Evolutionary conservation across 257 asterid species (phyloP).

Genomic region (Misopates orontium): DNA sequence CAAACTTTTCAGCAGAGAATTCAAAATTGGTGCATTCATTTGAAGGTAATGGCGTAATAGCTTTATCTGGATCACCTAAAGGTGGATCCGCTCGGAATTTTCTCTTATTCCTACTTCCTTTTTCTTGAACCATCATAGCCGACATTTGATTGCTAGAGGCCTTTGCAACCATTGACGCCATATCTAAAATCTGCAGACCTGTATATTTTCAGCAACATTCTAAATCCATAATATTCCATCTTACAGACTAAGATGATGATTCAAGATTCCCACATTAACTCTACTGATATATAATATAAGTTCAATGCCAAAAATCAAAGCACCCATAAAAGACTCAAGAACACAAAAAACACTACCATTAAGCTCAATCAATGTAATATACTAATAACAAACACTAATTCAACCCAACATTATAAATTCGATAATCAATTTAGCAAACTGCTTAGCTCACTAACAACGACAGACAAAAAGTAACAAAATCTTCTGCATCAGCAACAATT

Average conservation of each 20-base stretch:
- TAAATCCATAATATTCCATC: conserved; percentile 27
- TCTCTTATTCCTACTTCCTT: conserved; percentile 90
- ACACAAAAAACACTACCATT: not conserved
- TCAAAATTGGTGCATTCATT: conserved; percentile 67
- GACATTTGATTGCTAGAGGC: conserved; percentile 71
- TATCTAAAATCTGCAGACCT: conserved; percentile 52
- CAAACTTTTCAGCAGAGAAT: conserved; percentile 78
- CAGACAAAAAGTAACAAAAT: not conserved
- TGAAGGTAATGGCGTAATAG: conserved; percentile 52
- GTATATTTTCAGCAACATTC: conserved; percentile 22
- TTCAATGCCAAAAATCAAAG: conserved; percentile 29
- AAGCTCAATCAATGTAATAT: conserved; percentile 36
- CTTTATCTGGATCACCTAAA: conserved; percentile 51
- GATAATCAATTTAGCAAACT: too few relatives aligned
- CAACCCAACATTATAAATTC: too few relatives aligned
- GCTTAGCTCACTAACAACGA: not conserved
- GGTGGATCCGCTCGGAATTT: conserved; percentile 94
- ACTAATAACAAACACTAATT: conserved; percentile 2
- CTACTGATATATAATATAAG: conserved; percentile 16
- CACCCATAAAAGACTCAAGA: conserved; percentile 15
- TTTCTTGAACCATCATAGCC: conserved; percentile 59
- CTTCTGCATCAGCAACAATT: conserved; percentile 20
- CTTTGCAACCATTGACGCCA: conserved; percentile 83
- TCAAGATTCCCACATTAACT: not conserved
- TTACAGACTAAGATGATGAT: conserved; percentile 24